Conservation (phyloP, 805 yeast genomes). For the Metschnikowia colocasiae region DNA sequence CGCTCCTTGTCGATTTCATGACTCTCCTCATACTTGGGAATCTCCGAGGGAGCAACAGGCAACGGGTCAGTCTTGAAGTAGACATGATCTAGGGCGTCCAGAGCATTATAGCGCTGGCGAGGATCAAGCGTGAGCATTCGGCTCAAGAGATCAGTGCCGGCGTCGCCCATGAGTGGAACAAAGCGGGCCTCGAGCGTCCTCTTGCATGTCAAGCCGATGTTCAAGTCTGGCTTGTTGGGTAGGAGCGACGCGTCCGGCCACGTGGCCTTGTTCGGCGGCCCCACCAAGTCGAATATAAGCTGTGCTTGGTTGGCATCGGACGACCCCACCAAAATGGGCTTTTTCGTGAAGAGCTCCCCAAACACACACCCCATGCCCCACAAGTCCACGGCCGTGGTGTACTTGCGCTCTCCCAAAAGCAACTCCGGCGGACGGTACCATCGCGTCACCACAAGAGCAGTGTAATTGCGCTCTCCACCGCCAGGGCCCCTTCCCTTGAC, state of each 20-base stretch:
- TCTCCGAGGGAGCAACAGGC: constrained; percentile 50
- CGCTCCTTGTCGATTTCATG: constrained; percentile 81
- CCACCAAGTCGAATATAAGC: constrained; percentile 73
- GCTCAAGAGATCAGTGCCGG: constrained; percentile 54
- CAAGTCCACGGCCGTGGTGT: constrained; percentile 92
- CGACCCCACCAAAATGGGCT: constrained; percentile 81
- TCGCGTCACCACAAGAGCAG: constrained; percentile 81
- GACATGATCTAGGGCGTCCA: constrained; percentile 65
- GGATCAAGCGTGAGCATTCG: constrained; percentile 72
- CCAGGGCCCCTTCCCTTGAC: constrained; percentile 51
- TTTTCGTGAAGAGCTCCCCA: constrained; percentile 79
- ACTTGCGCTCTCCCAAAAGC: constrained; percentile 75
- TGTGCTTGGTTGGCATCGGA: constrained; percentile 88
- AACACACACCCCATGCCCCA: constrained; percentile 98
- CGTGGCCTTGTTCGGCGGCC: constrained; percentile 61
- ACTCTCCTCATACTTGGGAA: constrained; percentile 76
- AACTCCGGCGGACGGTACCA: constrained; percentile 98
- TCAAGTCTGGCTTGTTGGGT: constrained; percentile 51
- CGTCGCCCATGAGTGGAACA: constrained; percentile 35
- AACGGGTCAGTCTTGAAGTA: constrained; percentile 68
- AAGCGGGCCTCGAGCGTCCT: constrained; percentile 51
- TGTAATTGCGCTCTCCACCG: constrained; percentile 51
- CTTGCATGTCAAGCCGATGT: constrained; percentile 42
- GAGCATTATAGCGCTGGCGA: constrained; percentile 66
- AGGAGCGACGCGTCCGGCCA: constrained; percentile 62